A percentile compares a stretch with the other conserved stretches of the same genome.
phyloP scores from a whole-genome alignment of 345 rosid species.

The Syzygium oleosum region DNA sequence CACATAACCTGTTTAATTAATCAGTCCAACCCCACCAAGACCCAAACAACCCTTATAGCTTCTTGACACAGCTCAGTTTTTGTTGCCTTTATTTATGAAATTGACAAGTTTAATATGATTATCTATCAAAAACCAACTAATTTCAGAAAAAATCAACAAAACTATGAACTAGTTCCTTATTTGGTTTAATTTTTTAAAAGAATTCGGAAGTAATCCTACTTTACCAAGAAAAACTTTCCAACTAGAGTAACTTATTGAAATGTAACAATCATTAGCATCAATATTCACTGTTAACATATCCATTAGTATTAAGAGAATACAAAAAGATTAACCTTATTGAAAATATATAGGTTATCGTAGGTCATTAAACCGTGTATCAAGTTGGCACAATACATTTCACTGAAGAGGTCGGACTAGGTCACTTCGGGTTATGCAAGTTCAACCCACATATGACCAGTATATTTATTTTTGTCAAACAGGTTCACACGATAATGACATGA shows the following conservation, averaged over 20 bases:
- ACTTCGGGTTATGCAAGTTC: background rate
- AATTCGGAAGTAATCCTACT: background rate
- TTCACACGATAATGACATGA: background rate
- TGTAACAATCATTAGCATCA: background rate
- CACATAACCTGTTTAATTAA: background rate
- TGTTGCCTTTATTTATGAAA: background rate
- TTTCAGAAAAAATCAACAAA: background rate
- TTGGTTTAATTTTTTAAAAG: background rate
- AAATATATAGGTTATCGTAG: background rate
- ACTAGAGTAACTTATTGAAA: background rate
- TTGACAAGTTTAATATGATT: background rate
- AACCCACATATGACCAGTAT: background rate
- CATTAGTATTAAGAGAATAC: background rate
- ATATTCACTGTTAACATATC: background rate
- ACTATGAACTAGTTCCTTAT: background rate
- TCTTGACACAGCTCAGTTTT: background rate
- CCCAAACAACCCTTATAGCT: background rate
- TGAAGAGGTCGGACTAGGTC: background rate
- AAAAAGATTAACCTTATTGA: background rate
- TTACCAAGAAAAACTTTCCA: background rate
- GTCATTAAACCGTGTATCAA: background rate
- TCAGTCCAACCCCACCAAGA: background rate
- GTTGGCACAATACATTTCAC: background rate
- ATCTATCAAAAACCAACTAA: background rate
- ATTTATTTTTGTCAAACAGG: background rate